Evolutionary conservation across 495 filamentous ascomycete species (phyloP).

Genomic region (Echria macrotheca): DNA sequence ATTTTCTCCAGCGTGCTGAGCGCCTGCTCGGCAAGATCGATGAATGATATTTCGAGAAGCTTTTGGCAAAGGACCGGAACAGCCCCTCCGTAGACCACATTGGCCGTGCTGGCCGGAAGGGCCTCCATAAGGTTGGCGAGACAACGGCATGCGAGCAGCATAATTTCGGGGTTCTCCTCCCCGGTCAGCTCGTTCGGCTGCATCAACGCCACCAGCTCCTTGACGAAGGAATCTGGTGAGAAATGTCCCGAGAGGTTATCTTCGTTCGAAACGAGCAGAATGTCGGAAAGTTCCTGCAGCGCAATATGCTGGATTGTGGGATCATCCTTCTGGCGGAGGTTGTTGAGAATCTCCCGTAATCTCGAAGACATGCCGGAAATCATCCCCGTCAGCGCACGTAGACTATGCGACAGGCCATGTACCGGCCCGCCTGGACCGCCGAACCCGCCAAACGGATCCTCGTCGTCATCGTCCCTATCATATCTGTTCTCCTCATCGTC

Average conservation of each 20-base stretch:
- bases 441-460: slow-evolving; percentile 76
- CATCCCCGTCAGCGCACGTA: slow-evolving; percentile 84
- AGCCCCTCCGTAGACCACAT: slow-evolving; percentile 93
- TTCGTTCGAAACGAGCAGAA: slow-evolving; percentile 89
- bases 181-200: slow-evolving; percentile 76
- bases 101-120: slow-evolving; percentile 82
- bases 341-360: slow-evolving; percentile 75
- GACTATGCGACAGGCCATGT: slow-evolving; percentile 66
- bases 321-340: slow-evolving; percentile 82
- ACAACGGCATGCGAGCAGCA: slow-evolving; percentile 93
- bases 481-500: slow-evolving; percentile 53
- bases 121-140: slow-evolving; percentile 98
- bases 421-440: slow-evolving; percentile 58
- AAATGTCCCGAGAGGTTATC: slow-evolving; percentile 96
- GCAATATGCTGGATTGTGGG: slow-evolving; percentile 86
- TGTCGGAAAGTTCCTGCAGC: slow-evolving; percentile 87
- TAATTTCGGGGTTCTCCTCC: slow-evolving; percentile 93
- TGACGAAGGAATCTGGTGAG: slow-evolving; percentile 88
- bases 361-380: slow-evolving; percentile 76
- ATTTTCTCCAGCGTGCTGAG: slow-evolving; percentile 96
- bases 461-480: slow-evolving; percentile 46
- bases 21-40: slow-evolving; percentile 95
- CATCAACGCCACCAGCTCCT: slow-evolving; percentile 91
- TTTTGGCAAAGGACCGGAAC: slow-evolving; percentile 93
- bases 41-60: slow-evolving; percentile 88